Base-by-base conservation (phyloP, 106 monocot species). In the Triglochin maritima region DNA sequence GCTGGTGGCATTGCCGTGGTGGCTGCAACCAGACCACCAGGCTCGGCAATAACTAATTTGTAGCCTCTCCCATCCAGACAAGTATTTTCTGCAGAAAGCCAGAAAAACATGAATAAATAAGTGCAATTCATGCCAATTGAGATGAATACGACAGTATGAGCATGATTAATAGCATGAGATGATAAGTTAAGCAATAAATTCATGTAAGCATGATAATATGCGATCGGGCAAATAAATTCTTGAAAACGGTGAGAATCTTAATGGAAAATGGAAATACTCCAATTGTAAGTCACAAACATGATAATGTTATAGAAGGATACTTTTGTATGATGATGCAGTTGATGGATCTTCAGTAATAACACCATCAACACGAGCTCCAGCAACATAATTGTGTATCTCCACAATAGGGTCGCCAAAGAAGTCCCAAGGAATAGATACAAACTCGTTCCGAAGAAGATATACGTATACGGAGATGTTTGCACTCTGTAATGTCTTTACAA, bases 281-380 rank as follows among this genome's bases (percentile, higher is more conserved):
- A 44, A 5, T 67, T 66, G 47, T 52, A n/a, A 4, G 10, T 3
- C 17, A 29, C 60, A 17, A 45, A 54, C 5, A 65, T 44, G 55
- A n/a, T 9, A 56, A 11, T 2, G 10, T 9, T 16, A 29, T 42
- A 4, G 49, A 65, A 46, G 17, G 72, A 4, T 79, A 83, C 86
- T 75, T 66, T 54, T 81, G 79, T 84, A 87, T 43, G 70, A 59
- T 12, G 13, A 16, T 12, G 79, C 81, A 17, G 84, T 81, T 43
- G 47, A 66, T 0, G 79, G 84, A 63, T 77, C 81, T 47, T 87
- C 87, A 7, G 84, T 84, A 57, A 87, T 84, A 16, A 87, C 3
- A 3, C 87, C 84, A 63, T 87, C 73, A 4, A 87, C 79, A 2
- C 60, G 51, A 16, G 81, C 87, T 50, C 70, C 83, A 10, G 59